Base-by-base conservation (phyloP, 179 eudicot genomes). In the Gypsophila paniculata region DNA sequence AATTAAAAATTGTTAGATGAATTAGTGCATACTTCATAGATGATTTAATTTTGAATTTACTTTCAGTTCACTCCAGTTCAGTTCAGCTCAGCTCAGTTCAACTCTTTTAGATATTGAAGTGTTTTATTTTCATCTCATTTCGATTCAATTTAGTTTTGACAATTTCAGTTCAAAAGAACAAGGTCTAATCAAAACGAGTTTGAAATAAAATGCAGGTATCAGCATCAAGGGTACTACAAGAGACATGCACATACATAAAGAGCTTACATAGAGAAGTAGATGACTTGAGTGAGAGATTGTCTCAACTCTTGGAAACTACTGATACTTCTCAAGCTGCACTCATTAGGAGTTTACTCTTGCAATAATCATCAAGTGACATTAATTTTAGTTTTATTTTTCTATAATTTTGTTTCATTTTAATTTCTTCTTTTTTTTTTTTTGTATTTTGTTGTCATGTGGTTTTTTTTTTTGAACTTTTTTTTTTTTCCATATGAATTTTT, bases 241-340 rank as follows among this genome's bases (percentile, higher is more conserved):
- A 86, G 67, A 86, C 89, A 34, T 86, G 89, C 82, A 86, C 76
- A 60, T 83, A 83, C 86, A 86, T 86, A 42, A 81, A 77, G 79
- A 86, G 72, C 64, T 79, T 86, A 77, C 89, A 86, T 54, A 79
- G 82, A 42, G 89, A 86, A 74, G 87, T 82, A 11, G 89, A 83
- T 80, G 86, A 74, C 23, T 73, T 86, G 54, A 86, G 89, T 46
- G 89, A 83, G 42, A 76, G 89, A 72, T 60, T 86, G 44, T 81
- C 89, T 39, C 79, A 81, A 62, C 78, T 86, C n/a, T 76, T 86
- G 72, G 89, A 77, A 67, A 79, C 78, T 21, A 77, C 89, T 4
- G 85, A 82, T 68, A 69, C 78, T 53, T 81, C 62, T 80, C 85
- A 86, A 86, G 89, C 89, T 7, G 83, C 89, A 3, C 74, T 86